These are phyloP conservation scores for Medicago ruthenica DNA, from an alignment of 306 rosid genomes.

Conservation along the genomic window DNA sequence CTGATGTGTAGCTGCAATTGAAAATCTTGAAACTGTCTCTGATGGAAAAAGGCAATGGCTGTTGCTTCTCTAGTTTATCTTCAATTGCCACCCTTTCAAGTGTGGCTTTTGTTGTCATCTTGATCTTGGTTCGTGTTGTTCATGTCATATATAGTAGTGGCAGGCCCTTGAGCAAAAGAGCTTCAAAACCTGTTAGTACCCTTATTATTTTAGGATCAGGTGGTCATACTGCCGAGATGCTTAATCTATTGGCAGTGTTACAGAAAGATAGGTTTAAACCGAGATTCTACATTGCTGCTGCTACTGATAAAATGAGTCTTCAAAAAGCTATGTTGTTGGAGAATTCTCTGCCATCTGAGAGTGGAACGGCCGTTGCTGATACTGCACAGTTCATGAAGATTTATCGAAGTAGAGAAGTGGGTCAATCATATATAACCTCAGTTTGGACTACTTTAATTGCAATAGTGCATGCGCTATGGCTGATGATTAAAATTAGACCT, in stretches of 20 bases:
- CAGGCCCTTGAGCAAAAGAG: conserved; percentile 43
- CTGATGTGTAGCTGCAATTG: conserved; percentile 26
- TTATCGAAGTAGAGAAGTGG: conserved; percentile 91
- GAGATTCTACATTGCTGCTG: conserved; percentile 81
- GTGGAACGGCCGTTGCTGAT: conserved; percentile 42
- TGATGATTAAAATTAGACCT: conserved; percentile 85
- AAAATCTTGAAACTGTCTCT: conserved; percentile 27
- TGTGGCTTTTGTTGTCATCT: conserved; percentile 35
- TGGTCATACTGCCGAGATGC: conserved; percentile 95
- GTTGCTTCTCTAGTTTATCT: conserved; percentile 45
- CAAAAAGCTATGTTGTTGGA: conserved; percentile 78
- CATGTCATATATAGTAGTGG: conserved; percentile 46
- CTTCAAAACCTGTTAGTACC: conserved; percentile 48
- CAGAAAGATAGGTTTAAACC: conserved; percentile 68
- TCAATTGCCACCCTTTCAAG: conserved; percentile 41
- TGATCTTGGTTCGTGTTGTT: conserved; percentile 52
- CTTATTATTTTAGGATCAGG: conserved; percentile 69
- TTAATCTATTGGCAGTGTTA: conserved; percentile 72
- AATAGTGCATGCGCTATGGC: conserved; percentile 69
- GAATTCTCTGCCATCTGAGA: conserved; percentile 50
- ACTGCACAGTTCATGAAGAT: conserved; percentile 75
- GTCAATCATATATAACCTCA: conserved; percentile 91
- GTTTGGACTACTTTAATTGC: conserved; percentile 88
- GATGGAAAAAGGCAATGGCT: conserved; percentile 48
- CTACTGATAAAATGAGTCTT: conserved; percentile 93